These are phyloP conservation scores for Dioscorea dumetorum DNA, from an alignment of 106 monocot species.

Conservation along the genomic window DNA sequence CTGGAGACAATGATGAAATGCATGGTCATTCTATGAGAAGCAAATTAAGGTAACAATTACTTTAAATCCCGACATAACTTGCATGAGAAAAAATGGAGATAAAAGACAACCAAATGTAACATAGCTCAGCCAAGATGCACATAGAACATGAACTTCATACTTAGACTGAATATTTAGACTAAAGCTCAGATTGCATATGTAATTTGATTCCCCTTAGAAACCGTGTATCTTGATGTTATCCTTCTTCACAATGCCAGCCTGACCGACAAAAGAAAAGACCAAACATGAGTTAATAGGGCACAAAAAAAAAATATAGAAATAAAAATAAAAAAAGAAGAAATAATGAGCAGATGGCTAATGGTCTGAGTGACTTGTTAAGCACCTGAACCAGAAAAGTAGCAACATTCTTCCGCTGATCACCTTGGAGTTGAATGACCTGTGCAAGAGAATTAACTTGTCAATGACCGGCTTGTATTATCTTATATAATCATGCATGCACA, in stretches of 20 bases:
- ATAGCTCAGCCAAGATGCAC: too few relatives aligned
- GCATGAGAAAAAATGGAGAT: too few relatives aligned
- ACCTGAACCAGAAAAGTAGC: slow-evolving; percentile 42
- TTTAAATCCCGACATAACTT: too few relatives aligned
- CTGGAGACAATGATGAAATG: too few relatives aligned
- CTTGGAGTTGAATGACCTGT: slow-evolving; percentile 47
- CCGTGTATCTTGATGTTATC: slow-evolving; percentile 44
- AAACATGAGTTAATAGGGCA: not conserved
- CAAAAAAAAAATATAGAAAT: not conserved
- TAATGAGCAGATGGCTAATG: not conserved
- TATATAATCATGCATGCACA: too few relatives aligned
- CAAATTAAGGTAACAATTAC: too few relatives aligned
- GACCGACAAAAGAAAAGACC: not conserved
- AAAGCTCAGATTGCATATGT: not conserved
- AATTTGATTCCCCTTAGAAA: slow-evolving; percentile 13
- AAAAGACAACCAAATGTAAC: too few relatives aligned
- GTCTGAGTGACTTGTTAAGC: not conserved
- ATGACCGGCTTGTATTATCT: not conserved
- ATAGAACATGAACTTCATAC: too few relatives aligned
- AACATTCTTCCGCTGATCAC: slow-evolving; percentile 44
- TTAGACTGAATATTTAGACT: too few relatives aligned
- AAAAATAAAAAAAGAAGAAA: not conserved
- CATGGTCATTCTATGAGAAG: too few relatives aligned
- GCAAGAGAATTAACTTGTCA: not conserved
- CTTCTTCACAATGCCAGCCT: slow-evolving; percentile 49